phyloP scores from a whole-genome alignment of 176 grass and related monocot genomes.

The Urochloa ruziziensis region DNA sequence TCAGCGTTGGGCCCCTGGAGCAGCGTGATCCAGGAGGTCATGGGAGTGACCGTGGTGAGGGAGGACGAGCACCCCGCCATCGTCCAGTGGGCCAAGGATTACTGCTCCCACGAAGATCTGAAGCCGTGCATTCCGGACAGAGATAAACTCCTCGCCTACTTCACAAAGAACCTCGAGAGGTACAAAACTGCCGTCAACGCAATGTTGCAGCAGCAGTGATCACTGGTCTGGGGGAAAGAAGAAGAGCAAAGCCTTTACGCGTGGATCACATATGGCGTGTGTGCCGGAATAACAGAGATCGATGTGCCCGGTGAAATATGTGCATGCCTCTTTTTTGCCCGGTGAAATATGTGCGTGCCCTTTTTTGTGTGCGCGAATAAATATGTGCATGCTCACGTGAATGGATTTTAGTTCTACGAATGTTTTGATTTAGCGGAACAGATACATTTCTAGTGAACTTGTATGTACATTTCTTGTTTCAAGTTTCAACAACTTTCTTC shows the following conservation, averaged over 20 bases:
- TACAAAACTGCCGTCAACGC: not conserved
- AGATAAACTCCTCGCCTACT: conserved; percentile 25
- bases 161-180: conserved; percentile 12
- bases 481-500: too few relatives aligned
- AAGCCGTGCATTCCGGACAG: conserved; percentile 44
- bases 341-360: too few relatives aligned
- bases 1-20: conserved; percentile 30
- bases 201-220: not conserved
- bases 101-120: conserved; percentile 8
- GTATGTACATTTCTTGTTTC: too few relatives aligned
- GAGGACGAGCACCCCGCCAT: conserved; percentile 36
- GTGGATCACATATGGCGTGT: not conserved
- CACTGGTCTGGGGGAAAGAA: not conserved
- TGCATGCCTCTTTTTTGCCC: too few relatives aligned
- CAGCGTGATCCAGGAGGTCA: conserved; percentile 38
- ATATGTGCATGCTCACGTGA: not conserved
- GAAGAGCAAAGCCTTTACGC: not conserved
- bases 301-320: not conserved
- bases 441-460: too few relatives aligned
- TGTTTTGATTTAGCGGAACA: too few relatives aligned
- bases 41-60: conserved; percentile 27
- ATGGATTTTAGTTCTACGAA: not conserved
- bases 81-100: conserved; percentile 42
- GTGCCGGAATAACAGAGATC: not conserved
- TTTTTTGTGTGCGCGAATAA: not conserved